Conservation (phyloP, 225 moss, liverwort and hornwort species). For the Anthoceros angustus region DNA sequence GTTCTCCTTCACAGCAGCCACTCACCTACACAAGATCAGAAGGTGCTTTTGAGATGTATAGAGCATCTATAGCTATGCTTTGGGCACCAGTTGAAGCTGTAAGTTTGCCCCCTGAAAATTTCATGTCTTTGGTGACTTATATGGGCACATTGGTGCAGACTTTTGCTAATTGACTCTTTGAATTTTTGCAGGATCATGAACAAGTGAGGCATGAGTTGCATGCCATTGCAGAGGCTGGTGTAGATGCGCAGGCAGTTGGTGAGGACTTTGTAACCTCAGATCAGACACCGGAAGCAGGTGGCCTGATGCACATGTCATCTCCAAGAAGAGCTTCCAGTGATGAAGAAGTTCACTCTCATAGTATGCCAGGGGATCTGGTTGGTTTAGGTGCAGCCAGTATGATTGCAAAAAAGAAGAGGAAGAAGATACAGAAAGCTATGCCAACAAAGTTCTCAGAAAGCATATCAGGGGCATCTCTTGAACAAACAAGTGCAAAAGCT, state of each 20-base stretch:
- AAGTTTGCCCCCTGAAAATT: constrained; percentile 9
- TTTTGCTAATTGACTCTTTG: background rate
- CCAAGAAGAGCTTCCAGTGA: constrained; percentile 18
- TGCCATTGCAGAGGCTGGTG: constrained; percentile 34
- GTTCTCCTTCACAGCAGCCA: background rate
- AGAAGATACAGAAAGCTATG: constrained; percentile 47
- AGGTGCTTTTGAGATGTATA: constrained; percentile 41
- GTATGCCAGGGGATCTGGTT: constrained; percentile 17
- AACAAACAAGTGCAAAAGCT: constrained; percentile 24
- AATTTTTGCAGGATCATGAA: constrained; percentile 37
- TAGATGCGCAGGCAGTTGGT: constrained; percentile 42
- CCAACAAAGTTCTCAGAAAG: constrained; percentile 29
- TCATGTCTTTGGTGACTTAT: background rate
- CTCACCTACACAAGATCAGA: background rate
- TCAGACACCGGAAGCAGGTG: constrained; percentile 18
- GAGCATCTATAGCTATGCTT: constrained; percentile 35
- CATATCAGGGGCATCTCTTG: constrained; percentile 23
- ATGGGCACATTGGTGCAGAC: background rate
- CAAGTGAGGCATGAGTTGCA: constrained; percentile 26
- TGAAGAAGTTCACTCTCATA: constrained; percentile 43
- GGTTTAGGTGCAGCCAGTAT: constrained; percentile 18
- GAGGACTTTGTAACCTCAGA: constrained; percentile 31
- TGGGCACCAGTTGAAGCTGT: constrained; percentile 46
- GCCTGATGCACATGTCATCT: constrained; percentile 16
- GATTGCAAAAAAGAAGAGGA: constrained; percentile 67